Percentiles rank a stretch among this genome's conserved stretches.
Evolutionary conservation across 352 stramenopile genomes (phyloP).

Genomic region (Nothophytophthora sp.): DNA sequence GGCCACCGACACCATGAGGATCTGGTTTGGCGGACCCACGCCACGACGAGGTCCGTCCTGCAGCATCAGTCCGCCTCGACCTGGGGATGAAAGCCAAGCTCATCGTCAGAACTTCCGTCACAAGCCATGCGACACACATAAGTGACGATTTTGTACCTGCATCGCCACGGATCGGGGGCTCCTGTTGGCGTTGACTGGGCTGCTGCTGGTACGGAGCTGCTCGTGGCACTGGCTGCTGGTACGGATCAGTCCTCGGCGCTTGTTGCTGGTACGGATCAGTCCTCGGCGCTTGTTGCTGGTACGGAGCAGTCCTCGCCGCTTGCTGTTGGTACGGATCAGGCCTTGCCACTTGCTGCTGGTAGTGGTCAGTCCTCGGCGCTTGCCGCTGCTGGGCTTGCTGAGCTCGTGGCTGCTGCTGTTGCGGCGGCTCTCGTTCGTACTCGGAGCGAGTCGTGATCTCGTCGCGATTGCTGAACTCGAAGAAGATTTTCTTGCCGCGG

Average conservation of each 20-base stretch:
- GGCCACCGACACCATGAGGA: conserved; percentile 78
- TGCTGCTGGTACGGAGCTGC: conserved; percentile 13
- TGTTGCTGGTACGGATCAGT: not conserved
- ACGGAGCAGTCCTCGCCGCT: not conserved
- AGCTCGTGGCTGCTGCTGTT: conserved; percentile 27
- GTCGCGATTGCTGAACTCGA: conserved; percentile 71
- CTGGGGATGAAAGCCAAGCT: conserved; percentile 4
- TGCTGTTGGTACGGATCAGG: not conserved
- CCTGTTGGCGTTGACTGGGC: conserved; percentile 18
- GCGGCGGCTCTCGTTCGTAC: conserved; percentile 15
- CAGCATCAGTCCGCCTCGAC: conserved; percentile 17
- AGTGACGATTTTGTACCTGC: conserved; percentile 12
- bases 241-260: conserved; percentile 3
- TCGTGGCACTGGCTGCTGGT: conserved; percentile 19
- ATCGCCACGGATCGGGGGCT: conserved; percentile 8
- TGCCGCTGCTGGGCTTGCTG: conserved; percentile 5
- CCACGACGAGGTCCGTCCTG: conserved; percentile 32
- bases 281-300: not conserved
- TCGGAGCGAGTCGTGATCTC: conserved; percentile 52
- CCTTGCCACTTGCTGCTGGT: conserved; percentile 13
- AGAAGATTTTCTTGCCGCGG: conserved; percentile 79
- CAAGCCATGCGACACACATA: too few relatives aligned
- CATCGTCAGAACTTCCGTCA: too few relatives aligned
- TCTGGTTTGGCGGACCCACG: conserved; percentile 52
- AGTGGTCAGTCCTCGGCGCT: not conserved